Evolutionary conservation across 129 eudicot genomes (phyloP).

Genomic region (Arctium lappa): DNA sequence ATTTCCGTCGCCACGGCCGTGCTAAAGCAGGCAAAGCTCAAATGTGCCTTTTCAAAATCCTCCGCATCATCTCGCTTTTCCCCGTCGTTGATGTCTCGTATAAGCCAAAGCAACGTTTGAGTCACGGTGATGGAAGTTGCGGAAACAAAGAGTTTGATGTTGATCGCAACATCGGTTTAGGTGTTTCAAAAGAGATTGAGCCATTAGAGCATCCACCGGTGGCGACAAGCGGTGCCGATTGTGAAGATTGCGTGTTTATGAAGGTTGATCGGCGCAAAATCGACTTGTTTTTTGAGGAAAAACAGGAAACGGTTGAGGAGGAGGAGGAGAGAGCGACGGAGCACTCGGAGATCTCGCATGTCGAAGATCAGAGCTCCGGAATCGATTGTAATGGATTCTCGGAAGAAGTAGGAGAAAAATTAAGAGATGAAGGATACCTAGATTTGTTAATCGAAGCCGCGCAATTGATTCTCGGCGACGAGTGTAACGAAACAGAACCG

Average conservation of each 20-base stretch:
- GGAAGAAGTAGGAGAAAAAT: not conserved
- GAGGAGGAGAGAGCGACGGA: slow-evolving; percentile 15
- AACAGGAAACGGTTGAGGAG: slow-evolving; percentile 4
- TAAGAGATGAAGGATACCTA: slow-evolving; percentile 16
- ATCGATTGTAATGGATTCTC: not conserved
- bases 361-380: slow-evolving; percentile 25
- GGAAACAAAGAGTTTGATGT: slow-evolving; percentile 11
- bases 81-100: slow-evolving; percentile 3
- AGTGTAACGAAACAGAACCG: not conserved
- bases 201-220: not conserved
- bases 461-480: slow-evolving; percentile 33
- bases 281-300: not conserved
- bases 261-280: not conserved
- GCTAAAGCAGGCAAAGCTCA: slow-evolving; percentile 33
- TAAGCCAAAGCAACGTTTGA: not conserved
- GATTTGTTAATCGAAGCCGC: slow-evolving; percentile 43
- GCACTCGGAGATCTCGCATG: slow-evolving; percentile 6
- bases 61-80: slow-evolving; percentile 31
- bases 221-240: not conserved
- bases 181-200: slow-evolving; percentile 15
- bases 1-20: slow-evolving; percentile 18
- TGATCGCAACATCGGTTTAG: slow-evolving; percentile 30
- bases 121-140: not conserved
- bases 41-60: slow-evolving; percentile 33
- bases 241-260: not conserved